phyloP scores from a whole-genome alignment of 2,329 filamentous ascomycete species.

The Coniella vitis region DNA sequence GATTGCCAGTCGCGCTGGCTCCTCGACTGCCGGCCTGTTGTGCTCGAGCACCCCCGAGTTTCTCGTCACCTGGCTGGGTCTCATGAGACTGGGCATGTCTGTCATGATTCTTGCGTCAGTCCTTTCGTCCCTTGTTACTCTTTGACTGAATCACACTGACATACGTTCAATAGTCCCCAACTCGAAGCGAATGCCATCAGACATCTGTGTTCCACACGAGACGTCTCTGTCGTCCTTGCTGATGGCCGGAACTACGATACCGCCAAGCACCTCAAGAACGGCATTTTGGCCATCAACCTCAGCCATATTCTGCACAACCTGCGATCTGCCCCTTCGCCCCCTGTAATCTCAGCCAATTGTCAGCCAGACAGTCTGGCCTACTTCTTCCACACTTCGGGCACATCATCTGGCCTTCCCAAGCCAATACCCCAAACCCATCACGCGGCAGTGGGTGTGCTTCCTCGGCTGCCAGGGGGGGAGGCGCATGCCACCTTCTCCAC shows the following conservation, averaged over 20 bases:
- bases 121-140: background rate
- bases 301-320: constrained; percentile 16
- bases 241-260: constrained; percentile 27
- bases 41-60: constrained; percentile 51
- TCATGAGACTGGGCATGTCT: constrained; percentile 47
- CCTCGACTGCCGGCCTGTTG: constrained; percentile 39
- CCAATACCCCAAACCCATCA: constrained; percentile 53
- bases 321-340: background rate
- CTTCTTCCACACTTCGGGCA: constrained; percentile 58
- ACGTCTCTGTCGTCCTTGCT: constrained; percentile 36
- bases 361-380: constrained; percentile 40
- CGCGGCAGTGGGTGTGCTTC: constrained; percentile 48
- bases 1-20: constrained; percentile 9
- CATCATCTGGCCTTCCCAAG: constrained; percentile 56
- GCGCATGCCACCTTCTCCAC: constrained; percentile 52
- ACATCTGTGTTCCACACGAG: constrained; percentile 44
- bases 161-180: constrained; percentile 36
- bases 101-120: constrained; percentile 50
- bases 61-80: constrained; percentile 51
- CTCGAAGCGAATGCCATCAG: constrained; percentile 38
- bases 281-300: constrained; percentile 15
- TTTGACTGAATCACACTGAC: background rate
- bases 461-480: constrained; percentile 31
- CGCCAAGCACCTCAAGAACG: constrained; percentile 1
- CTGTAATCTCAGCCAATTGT: background rate